Conservation (phyloP, 1,139 yeast species). For the Neolecta irregularis region DNA sequence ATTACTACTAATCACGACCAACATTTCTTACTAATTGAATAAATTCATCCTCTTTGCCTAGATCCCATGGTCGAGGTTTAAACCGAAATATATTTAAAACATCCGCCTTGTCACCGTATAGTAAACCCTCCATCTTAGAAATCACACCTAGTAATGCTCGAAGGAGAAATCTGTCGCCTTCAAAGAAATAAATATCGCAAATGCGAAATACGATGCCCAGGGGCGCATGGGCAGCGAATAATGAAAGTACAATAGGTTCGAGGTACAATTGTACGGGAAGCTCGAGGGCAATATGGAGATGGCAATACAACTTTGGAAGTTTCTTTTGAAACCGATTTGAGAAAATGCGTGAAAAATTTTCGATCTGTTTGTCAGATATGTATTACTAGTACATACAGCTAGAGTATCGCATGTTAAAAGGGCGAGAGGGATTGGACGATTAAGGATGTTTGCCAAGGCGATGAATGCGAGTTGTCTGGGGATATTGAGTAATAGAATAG, state of each 20-base stretch:
- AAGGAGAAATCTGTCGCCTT: constrained; percentile 39
- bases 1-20: too few species aligned
- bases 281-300: constrained; percentile 30
- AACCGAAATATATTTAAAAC: constrained; percentile 24
- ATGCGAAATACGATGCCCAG: constrained; percentile 29
- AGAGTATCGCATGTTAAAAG: constrained; percentile 23
- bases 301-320: constrained; percentile 34
- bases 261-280: constrained; percentile 27
- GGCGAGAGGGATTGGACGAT: constrained; percentile 23
- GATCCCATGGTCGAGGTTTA: too few species aligned
- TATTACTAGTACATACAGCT: constrained; percentile 22
- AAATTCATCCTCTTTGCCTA: too few species aligned
- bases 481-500: constrained; percentile 29
- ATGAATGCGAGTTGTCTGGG: constrained; percentile 29
- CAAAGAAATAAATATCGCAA: constrained; percentile 45
- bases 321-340: constrained; percentile 32
- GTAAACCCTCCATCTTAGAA: constrained; percentile 34
- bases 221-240: constrained; percentile 26
- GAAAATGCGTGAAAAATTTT: too few species aligned
- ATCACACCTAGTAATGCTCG: constrained; percentile 38
- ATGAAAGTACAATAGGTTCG: constrained; percentile 24
- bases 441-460: constrained; percentile 32
- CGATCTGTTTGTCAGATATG: too few species aligned
- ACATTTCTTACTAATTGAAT: too few species aligned
- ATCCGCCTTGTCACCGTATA: constrained; percentile 39